These are phyloP conservation scores for Dictyostelium intermedium DNA, from an alignment of 78 protist genomes.

Conservation along the genomic window DNA sequence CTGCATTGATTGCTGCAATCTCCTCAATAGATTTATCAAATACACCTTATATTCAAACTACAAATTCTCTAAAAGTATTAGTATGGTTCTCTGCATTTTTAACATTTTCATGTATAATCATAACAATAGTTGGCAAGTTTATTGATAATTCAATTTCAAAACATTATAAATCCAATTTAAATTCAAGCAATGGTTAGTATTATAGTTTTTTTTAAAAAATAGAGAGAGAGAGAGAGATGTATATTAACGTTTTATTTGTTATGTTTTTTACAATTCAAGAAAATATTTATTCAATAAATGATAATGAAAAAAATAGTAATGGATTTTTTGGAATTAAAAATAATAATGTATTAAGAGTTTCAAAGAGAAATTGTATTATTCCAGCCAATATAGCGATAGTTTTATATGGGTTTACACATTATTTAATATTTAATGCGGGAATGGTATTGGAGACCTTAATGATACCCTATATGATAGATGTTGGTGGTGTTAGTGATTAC, in stretches of 20 bases:
- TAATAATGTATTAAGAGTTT: background rate
- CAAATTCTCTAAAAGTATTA: background rate
- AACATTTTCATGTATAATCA: background rate
- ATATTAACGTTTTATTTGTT: background rate
- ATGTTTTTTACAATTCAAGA: background rate
- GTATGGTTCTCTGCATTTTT: constrained; percentile 41
- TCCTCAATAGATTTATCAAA: background rate
- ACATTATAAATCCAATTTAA: constrained; percentile 3
- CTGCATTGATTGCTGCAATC: constrained; percentile 29
- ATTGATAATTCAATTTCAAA: constrained; percentile 36
- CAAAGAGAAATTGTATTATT: constrained; percentile 32
- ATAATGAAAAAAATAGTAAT: background rate
- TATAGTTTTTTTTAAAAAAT: background rate
- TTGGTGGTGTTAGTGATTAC: constrained; percentile 34
- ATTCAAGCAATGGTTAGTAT: background rate
- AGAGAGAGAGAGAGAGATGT: background rate
- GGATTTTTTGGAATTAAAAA: background rate
- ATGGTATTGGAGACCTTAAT: constrained; percentile 61
- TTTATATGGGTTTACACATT: constrained; percentile 15
- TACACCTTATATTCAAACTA: background rate
- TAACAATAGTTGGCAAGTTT: constrained; percentile 26
- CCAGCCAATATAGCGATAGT: constrained; percentile 28
- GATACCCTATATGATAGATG: constrained; percentile 30
- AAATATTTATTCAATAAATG: background rate
- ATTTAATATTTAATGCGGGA: constrained; percentile 28